These are phyloP conservation scores for Dorcoceras hygrometricum DNA, from an alignment of 257 asterid species.

Conservation along the genomic window DNA sequence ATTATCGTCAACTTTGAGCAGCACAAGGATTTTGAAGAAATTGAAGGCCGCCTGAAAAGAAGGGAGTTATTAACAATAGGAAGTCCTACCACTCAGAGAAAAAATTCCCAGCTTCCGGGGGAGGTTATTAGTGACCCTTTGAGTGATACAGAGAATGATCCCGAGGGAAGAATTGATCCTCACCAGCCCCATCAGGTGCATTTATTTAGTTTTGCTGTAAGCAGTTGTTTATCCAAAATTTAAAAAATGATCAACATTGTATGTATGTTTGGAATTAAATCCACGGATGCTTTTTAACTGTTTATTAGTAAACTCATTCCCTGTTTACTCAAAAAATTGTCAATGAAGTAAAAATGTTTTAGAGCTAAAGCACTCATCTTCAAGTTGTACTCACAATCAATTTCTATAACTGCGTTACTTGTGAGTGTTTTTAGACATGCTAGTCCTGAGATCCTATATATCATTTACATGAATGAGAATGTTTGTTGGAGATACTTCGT, in stretches of 20 bases:
- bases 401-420: slow-evolving; percentile 4
- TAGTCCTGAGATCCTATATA: slow-evolving; percentile 2
- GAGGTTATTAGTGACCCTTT: slow-evolving; percentile 96
- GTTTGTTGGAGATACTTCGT: slow-evolving; percentile 10
- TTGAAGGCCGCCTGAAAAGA: slow-evolving; percentile 62
- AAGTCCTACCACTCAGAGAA: slow-evolving; percentile 56
- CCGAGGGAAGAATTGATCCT: slow-evolving; percentile 57
- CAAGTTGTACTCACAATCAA: background rate
- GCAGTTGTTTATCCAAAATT: slow-evolving; percentile 10
- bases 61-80: slow-evolving; percentile 77
- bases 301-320: too few species aligned
- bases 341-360: background rate
- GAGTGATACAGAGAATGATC: slow-evolving; percentile 73
- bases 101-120: slow-evolving; percentile 63
- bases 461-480: slow-evolving; percentile 7
- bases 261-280: background rate
- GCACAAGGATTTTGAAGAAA: slow-evolving; percentile 97
- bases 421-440: slow-evolving; percentile 10
- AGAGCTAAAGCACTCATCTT: background rate
- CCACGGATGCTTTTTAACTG: background rate
- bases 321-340: too few species aligned
- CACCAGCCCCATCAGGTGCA: slow-evolving; percentile 79
- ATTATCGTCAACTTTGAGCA: slow-evolving; percentile 32
- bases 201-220: slow-evolving; percentile 16
- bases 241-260: slow-evolving; percentile 12